Evolutionary conservation across 148 eudicot genomes (phyloP), one percentile per base, ranked within the genome.

Genomic region (Oxyria digyna): DNA sequence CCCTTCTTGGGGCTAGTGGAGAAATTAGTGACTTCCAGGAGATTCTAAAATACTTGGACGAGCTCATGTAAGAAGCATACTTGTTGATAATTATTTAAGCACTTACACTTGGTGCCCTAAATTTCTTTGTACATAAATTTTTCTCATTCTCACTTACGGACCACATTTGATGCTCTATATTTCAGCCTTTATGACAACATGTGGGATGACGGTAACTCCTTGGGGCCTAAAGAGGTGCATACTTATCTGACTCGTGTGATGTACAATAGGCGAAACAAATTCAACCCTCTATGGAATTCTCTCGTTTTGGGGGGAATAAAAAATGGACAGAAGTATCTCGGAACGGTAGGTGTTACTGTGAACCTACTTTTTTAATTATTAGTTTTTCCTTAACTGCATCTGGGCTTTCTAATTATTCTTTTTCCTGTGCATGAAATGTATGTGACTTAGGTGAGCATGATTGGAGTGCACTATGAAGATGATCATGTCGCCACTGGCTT

Each of bases 191-290:
- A 82, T 62, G 96, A 93, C 80, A 86, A 89, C 77, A 93, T 87
- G 98, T 93, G 98, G 98, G 98, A 93, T 86, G 98, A 93, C 69
- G 96, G 91, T 20, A 93, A 93, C 76, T 86, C 96, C 40, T 52
- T 93, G 73, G 98, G 98, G 35, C 98, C 98, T 43, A 93, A 89
- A 74, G 96, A 93, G 77, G 87, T 92, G 71, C 98, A 89, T 76
- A 87, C 74, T 77, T 93, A 89, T 78, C 76, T 93, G 33, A 87
- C 87, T 27, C 82, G 88, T 33, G 82, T 89, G 57, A 93, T 93
- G 98, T 89, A 93, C 78, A 93, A 89, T 69, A 83, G 98, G 14
- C 96, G 98, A 48, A 93, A 93, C 89, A 93, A 93, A 79, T 89
- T 90, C 74, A 79, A 90, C 75, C 98, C 98, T 27, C 62, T 93